Evolutionary conservation across 2,329 filamentous ascomycete species (phyloP).

Genomic region (Diaporthe nobilis): DNA sequence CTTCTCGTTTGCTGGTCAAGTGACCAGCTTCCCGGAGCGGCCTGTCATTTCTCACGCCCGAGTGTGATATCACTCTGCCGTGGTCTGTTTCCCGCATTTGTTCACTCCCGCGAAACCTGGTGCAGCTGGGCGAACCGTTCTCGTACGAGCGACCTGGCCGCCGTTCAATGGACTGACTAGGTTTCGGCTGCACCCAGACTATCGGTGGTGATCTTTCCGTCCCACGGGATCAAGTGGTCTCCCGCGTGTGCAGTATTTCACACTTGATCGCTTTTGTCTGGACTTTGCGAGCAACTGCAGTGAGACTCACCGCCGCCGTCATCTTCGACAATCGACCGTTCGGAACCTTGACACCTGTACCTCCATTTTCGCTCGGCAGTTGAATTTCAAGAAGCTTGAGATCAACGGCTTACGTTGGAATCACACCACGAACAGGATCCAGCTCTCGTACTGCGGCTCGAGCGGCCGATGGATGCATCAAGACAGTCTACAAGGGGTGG

Average conservation of each 20-base stretch:
- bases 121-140: slow-evolving; percentile 3
- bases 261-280: slow-evolving; percentile 3
- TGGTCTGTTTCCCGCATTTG: neutral
- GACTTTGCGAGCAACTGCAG: neutral
- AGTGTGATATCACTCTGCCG: neutral
- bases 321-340: neutral
- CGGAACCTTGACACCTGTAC: neutral
- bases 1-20: slow-evolving; percentile 16
- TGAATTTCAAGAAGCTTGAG: neutral
- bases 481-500: neutral
- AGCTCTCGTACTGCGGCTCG: neutral
- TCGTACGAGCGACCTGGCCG: slow-evolving; percentile 12
- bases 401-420: neutral
- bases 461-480: neutral
- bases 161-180: neutral
- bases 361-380: neutral
- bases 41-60: slow-evolving; percentile 3
- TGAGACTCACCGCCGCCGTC: slow-evolving; percentile 24
- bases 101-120: neutral
- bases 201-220: slow-evolving; percentile 9
- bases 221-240: neutral
- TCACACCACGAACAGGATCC: neutral
- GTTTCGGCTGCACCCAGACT: slow-evolving; percentile 6
- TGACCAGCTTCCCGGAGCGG: slow-evolving; percentile 14
- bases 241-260: neutral